Conservation (phyloP, 1,284 basidiomycete genomes). For the Ganoderma sinense region DNA sequence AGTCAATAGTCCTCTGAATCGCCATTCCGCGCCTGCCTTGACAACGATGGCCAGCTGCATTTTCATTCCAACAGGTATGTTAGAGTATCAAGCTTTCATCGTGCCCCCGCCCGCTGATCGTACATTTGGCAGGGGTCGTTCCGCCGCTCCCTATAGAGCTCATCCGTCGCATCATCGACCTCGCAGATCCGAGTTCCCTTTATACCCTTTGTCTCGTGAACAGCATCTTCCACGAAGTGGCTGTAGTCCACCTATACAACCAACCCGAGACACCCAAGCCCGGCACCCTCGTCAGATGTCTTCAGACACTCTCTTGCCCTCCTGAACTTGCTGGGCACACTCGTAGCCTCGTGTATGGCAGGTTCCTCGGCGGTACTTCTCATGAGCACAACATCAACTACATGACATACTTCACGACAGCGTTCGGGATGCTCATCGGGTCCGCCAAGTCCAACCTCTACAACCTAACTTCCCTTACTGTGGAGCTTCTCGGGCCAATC, state of each 20-base stretch:
- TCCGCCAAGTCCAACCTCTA: background rate
- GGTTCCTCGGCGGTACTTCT: background rate
- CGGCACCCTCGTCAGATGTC: background rate
- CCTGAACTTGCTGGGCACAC: background rate
- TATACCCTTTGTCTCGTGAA: background rate
- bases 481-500: constrained; percentile 1
- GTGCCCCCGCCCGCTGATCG: background rate
- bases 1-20: background rate
- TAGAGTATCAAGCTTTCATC: background rate
- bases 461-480: background rate
- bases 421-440: constrained; percentile 7
- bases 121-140: background rate
- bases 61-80: background rate
- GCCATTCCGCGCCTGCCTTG: background rate
- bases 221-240: background rate
- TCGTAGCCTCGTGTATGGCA: background rate
- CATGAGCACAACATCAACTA: background rate
- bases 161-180: background rate
- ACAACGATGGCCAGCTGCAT: background rate
- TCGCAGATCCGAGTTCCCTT: background rate
- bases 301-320: background rate
- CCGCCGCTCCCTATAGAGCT: background rate
- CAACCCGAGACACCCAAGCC: background rate
- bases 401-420: constrained; percentile 5
- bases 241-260: background rate